Conservation (phyloP, 2,329 filamentous ascomycete species). For the Alternaria angustiovoidea region DNA sequence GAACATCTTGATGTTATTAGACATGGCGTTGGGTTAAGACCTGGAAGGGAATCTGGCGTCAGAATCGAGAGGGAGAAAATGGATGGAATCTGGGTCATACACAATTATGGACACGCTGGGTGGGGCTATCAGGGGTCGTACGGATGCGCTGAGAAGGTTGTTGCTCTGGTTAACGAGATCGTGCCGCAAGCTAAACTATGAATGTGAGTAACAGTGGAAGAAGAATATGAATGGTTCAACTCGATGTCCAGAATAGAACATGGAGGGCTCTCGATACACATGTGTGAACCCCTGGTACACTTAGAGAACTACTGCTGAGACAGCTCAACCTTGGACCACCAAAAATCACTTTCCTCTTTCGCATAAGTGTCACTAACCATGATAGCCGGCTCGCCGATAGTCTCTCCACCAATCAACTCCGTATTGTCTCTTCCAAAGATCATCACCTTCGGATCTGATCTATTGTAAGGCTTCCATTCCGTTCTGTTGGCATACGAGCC, state of each 20-base stretch:
- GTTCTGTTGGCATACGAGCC: conserved; percentile 21
- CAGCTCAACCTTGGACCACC: conserved; percentile 62
- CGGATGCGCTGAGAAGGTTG: conserved; percentile 42
- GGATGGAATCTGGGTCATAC: conserved; percentile 69
- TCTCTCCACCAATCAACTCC: conserved; percentile 54
- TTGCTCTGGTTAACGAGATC: not conserved
- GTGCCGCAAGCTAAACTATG: not conserved
- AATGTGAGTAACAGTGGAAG: not conserved
- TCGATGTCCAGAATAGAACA: not conserved
- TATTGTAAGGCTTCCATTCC: conserved; percentile 31
- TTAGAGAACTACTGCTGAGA: conserved; percentile 37
- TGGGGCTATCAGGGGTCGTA: conserved; percentile 70
- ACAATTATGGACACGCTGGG: conserved; percentile 80
- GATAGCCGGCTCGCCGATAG: conserved; percentile 48
- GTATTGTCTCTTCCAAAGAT: conserved; percentile 69
- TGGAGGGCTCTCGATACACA: not conserved
- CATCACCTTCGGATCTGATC: conserved; percentile 39
- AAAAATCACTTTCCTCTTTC: conserved; percentile 64
- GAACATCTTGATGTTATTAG: conserved; percentile 72
- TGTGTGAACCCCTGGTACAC: not conserved
- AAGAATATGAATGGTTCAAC: not conserved
- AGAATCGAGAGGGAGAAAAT: conserved; percentile 76
- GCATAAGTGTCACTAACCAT: conserved; percentile 55
- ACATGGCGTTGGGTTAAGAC: conserved; percentile 83
- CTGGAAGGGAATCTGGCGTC: conserved; percentile 74